Evolutionary conservation across 2,329 filamentous ascomycete genomes (phyloP), one percentile per base, ranked within the genome.

Genomic region (Colletotrichum sublineola): DNA sequence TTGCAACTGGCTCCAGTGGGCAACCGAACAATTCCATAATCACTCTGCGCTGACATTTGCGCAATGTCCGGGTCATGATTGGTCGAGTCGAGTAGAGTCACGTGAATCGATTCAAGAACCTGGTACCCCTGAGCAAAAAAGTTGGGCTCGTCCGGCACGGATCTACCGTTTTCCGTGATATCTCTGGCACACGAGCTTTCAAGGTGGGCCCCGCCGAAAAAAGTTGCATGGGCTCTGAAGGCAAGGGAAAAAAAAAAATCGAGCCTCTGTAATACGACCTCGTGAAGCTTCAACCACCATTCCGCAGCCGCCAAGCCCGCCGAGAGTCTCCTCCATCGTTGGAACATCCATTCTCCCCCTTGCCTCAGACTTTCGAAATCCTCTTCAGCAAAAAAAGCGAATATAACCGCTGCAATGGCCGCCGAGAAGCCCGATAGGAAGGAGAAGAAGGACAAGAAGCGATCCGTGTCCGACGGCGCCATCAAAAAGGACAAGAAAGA

Each of bases 351-450:
- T 31, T 20, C 42, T 40, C 18, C 12, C 24, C 12, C 5, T 11
- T 18, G 29, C 5, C 20, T 56, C 15, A 2, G 8, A 53, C 3
- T 24, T 24, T 48, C 18, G 24, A 61, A 29, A 1, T 24, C 5
- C 4, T 11, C n/a, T 48, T 5, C n/a, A 20, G 24, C 3, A 53
- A 40, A 12, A 53, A 31, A 4, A 12, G 0, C n/a, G 36, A 40
- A 40, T 33, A 50, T 60, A 75, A 69, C 65, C 75, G 78, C 74
- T 76, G 76, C 77, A 79, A 86, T 86, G 85, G 85, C 84, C 78
- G 80, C 84, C 78, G 84, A 85, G 78, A 82, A 84, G 79, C 82
- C 83, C 75, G 84, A 85, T 65, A 85, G 86, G 80, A 86, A 86
- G 82, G 81, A 80, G 78, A 79, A 76, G 77, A 81, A 81, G 79